Evolutionary conservation across 2,329 filamentous ascomycete genomes (phyloP), one percentile per base, ranked within the genome.

Genomic region (Hyphodiscus sp.): DNA sequence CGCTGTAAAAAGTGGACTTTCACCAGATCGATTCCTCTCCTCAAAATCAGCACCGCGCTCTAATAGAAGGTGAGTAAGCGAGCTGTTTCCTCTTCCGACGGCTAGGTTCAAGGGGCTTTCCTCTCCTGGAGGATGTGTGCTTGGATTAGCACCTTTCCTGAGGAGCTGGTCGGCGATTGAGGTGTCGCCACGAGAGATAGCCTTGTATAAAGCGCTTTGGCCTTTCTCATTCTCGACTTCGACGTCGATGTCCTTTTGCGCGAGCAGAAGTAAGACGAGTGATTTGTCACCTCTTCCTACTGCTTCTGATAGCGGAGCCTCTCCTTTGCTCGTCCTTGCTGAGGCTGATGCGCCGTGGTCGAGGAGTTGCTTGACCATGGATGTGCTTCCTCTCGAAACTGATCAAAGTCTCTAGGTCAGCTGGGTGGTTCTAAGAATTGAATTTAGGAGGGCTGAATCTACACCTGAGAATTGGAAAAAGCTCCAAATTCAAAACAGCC

Each of bases 191-290:
- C 49, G 50, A 19, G 20, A 41, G 11, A 53, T 41, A 1, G 57
- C 55, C 18, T 41, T 47, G 38, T 52, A 55, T 2, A 59, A 46
- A 49, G 95, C 80, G 13, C 91, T 91, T 74, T 95, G 83, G 52
- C 74, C 72, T 69, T 89, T 85, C 47, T 91, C 91, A 52, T 85
- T 83, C 52, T 72, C 80, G 59, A 96, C 80, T 67, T 91, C 83
- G 62, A 82, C 77, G 67, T 90, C 77, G 55, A 96, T 80, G 63
- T 80, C 80, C 52, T 78, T 77, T 51, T 92, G 80, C 33, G 91
- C 83, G 55, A 96, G 75, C 49, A 96, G 73, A 56, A 91, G 80
- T 16, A 48, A 20, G 6, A 56, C 47, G 26, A 55, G 56, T 4
- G 38, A 44, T 16, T 26, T 44, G 30, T 56, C 51, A 7, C 57